Conservation (phyloP, 1,284 basidiomycete species). For the Papiliotrema flavescens region DNA sequence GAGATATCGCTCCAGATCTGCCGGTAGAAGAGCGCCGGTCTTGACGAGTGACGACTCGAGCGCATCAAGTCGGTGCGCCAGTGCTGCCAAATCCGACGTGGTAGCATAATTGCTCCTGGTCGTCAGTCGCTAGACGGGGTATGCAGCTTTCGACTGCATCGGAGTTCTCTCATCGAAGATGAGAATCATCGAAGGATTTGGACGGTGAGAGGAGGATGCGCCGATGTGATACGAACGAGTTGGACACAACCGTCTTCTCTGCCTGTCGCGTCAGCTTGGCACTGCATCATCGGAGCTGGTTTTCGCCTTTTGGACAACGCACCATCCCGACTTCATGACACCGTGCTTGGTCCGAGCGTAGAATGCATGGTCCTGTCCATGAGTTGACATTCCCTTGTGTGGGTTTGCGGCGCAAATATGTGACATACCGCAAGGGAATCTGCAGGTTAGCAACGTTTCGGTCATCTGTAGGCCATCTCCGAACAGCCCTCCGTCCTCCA, state of each 20-base stretch:
- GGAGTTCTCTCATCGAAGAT: no score
- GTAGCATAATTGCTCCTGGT: slow-evolving; percentile 37
- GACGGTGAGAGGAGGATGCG: no score
- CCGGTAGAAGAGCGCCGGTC: slow-evolving; percentile 36
- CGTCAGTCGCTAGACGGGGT: neutral
- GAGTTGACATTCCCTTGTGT: slow-evolving; percentile 2
- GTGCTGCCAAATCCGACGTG: slow-evolving; percentile 39
- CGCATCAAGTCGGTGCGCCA: slow-evolving; percentile 47
- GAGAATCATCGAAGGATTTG: no score
- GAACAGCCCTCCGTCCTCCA: no score
- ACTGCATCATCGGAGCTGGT: neutral
- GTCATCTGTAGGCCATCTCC: no score
- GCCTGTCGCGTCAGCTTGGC: slow-evolving; percentile 21
- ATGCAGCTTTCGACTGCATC: neutral
- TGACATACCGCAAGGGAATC: slow-evolving; percentile 32
- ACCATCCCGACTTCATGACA: slow-evolving; percentile 50
- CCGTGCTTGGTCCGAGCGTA: slow-evolving; percentile 44
- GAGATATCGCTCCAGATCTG: slow-evolving; percentile 45
- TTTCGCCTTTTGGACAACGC: slow-evolving; percentile 13
- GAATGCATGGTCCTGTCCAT: slow-evolving; percentile 42
- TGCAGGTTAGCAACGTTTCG: neutral
- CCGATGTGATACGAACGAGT: slow-evolving; percentile 19
- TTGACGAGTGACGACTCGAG: slow-evolving; percentile 46
- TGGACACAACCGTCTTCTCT: slow-evolving; percentile 38
- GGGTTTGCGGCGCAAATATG: slow-evolving; percentile 3